Evolutionary conservation across 1,284 basidiomycete genomes (phyloP).

Genomic region (Pascua sp.): DNA sequence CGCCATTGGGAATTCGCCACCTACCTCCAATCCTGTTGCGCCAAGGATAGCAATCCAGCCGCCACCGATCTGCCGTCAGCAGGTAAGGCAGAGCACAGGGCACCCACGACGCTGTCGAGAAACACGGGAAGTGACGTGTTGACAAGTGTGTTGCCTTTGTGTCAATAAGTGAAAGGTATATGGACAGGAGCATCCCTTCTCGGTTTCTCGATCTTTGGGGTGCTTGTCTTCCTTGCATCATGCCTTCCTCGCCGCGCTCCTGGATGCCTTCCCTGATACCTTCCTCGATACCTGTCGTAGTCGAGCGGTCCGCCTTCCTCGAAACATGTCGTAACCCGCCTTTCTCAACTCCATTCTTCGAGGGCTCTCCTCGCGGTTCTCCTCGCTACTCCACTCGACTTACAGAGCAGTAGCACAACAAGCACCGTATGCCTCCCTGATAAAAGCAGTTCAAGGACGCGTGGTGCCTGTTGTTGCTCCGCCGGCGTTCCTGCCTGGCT

Average conservation of each 20-base stretch:
- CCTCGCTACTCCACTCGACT: conserved; percentile 5
- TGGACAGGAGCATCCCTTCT: background rate
- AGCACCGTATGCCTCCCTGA: conserved; percentile 49
- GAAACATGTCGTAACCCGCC: too few species aligned
- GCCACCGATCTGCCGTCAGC: conserved; percentile 40
- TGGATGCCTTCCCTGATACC: too few species aligned
- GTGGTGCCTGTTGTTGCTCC: conserved; percentile 50
- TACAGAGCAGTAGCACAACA: conserved; percentile 50
- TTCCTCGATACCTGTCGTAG: too few species aligned
- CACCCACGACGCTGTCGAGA: conserved; percentile 44
- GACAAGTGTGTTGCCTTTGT: conserved; percentile 51
- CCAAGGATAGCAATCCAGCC: conserved; percentile 42
- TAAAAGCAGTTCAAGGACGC: conserved; percentile 50
- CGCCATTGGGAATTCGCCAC: background rate
- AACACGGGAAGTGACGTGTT: conserved; percentile 55
- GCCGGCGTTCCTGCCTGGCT: conserved; percentile 48
- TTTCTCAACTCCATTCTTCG: too few species aligned
- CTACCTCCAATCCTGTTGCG: conserved; percentile 25
- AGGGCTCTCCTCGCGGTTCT: too few species aligned
- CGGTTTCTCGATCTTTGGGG: background rate
- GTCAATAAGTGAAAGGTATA: too few species aligned
- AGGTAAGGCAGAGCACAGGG: background rate
- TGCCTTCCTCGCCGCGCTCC: too few species aligned
- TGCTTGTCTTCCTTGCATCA: too few species aligned
- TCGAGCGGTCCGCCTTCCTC: too few species aligned